These are phyloP conservation scores for Suillus subluteus DNA, from an alignment of 768 basidiomycete species.

Conservation along the genomic window DNA sequence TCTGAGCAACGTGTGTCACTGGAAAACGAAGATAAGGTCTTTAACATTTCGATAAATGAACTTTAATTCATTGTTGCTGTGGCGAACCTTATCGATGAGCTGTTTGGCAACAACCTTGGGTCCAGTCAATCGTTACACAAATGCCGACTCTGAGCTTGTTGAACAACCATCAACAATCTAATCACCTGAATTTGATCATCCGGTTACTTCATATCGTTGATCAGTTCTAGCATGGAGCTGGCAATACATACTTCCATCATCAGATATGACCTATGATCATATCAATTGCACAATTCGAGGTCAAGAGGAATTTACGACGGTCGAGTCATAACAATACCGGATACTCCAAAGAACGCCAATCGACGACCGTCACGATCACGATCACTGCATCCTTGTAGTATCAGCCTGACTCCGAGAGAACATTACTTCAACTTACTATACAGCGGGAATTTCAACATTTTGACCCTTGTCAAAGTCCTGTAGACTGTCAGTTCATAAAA, in stretches of 20 bases:
- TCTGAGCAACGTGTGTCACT: no score
- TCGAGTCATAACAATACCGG: neutral
- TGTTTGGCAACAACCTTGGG: conserved; percentile 8
- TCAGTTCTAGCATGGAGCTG: neutral
- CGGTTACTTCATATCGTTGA: neutral
- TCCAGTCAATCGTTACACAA: neutral
- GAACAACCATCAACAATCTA: neutral
- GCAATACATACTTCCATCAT: neutral
- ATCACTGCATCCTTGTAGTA: neutral
- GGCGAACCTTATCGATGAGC: neutral
- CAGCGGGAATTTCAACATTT: neutral
- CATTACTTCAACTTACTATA: neutral
- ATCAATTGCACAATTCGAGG: neutral
- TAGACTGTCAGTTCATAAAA: neutral
- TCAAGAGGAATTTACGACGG: neutral
- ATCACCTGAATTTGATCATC: neutral
- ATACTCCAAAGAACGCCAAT: neutral
- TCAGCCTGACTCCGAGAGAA: neutral
- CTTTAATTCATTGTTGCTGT: no score
- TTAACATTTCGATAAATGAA: no score
- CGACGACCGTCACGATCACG: neutral
- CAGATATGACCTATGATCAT: neutral
- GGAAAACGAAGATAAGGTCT: no score
- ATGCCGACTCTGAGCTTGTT: neutral
- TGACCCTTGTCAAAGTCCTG: no score